These are phyloP conservation scores for Lecanicillium sp. DNA, from an alignment of 2,329 filamentous ascomycete genomes.

Conservation along the genomic window DNA sequence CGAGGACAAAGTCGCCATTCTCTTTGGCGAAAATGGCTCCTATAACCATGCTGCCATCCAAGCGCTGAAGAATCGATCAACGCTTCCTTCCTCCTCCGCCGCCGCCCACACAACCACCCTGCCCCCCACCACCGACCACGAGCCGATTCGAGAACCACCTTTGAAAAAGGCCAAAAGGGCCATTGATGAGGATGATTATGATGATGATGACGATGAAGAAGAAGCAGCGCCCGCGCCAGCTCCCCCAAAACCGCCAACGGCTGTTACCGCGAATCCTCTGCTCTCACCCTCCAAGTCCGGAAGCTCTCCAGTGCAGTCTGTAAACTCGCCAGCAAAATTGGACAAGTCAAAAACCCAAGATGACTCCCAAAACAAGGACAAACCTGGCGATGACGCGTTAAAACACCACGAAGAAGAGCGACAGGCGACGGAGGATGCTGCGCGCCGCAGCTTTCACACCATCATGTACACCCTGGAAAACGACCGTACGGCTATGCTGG, in stretches of 20 bases:
- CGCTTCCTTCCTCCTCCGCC: slow-evolving; percentile 27
- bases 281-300: slow-evolving; percentile 64
- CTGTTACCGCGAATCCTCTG: slow-evolving; percentile 44
- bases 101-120: slow-evolving; percentile 26
- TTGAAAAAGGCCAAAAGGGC: slow-evolving; percentile 68
- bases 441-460: slow-evolving; percentile 84
- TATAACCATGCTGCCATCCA: slow-evolving; percentile 47
- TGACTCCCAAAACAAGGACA: slow-evolving; percentile 45
- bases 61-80: slow-evolving; percentile 31
- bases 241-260: slow-evolving; percentile 44
- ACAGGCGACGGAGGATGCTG: slow-evolving; percentile 81
- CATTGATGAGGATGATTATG: slow-evolving; percentile 81
- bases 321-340: slow-evolving; percentile 51
- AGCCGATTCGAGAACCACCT: slow-evolving; percentile 51
- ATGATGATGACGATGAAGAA: slow-evolving; percentile 70
- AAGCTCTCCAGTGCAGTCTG: slow-evolving; percentile 57
- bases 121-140: slow-evolving; percentile 51
- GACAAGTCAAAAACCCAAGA: slow-evolving; percentile 46
- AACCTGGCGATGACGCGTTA: slow-evolving; percentile 78
- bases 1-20: slow-evolving; percentile 66
- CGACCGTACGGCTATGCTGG: slow-evolving; percentile 91
- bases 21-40: slow-evolving; percentile 58
- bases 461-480: slow-evolving; percentile 94
- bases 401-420: slow-evolving; percentile 91
- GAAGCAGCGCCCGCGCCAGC: slow-evolving; percentile 46